Base-by-base conservation (phyloP, 1,284 basidiomycete genomes). In the Neolentinus lepideus region DNA sequence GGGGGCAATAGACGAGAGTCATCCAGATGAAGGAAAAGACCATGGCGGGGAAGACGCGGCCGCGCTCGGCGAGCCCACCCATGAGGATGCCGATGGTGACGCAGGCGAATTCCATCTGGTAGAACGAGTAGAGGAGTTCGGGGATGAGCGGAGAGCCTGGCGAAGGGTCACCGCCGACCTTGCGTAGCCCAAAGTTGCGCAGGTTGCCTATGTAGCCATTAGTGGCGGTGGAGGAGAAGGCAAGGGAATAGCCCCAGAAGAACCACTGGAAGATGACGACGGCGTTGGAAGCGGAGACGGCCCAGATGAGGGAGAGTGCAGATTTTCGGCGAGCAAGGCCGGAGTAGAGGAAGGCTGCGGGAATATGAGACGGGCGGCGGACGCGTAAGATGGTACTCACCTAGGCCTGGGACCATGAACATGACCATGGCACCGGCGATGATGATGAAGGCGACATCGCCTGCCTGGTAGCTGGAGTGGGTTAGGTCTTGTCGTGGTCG, bases 221-320 rank as follows among this genome's bases (percentile, higher is more conserved):
- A 58, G 81, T 81, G 43, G 90, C 89, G 0, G 85, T 81, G 11
- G 83, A 74, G 2, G 88, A 90, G 67, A 93, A 93, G 2, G 89
- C 88, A 33, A 93, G 75, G 1, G 86, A 88, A 71, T 93, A 93
- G 16, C 90, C 90, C 86, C 87, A 90, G 71, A 90, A 82, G 67
- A 78, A 92, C 91, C 91, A 94, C 66, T 95, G 92, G 73, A 97
- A 90, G 61, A 94, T 88, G 58, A 85, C 85, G 61, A 94, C 76
- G 2, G 89, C 87, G 60, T 90, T 88, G 63, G 81, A 79, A 4
- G 85, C 84, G 50, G 80, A 75, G 56, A 85, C 83, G 10, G 78
- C 83, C 84, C 84, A 89, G 46, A 88, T 83, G 29, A 88, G 68
- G 21, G 84, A 80, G 11, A 89, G 71, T 2, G 84, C 83, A 55